Percentiles rank a stretch among this genome's conserved stretches.
phyloP scores from a whole-genome alignment of 495 filamentous ascomycete species.

The Lichina pygmaea region DNA sequence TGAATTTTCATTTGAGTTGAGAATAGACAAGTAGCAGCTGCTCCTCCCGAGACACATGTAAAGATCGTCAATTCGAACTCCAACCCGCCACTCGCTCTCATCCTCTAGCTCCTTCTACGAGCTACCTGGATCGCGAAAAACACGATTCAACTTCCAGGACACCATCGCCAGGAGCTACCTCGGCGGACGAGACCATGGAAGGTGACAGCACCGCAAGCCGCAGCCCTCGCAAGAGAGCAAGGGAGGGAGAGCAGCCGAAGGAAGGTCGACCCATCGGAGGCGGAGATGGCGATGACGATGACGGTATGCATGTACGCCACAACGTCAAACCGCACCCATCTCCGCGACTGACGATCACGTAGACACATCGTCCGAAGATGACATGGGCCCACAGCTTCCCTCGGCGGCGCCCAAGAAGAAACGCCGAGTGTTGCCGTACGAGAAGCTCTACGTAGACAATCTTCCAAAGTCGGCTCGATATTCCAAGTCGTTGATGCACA shows the following conservation, averaged over 20 bases:
- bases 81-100: too few species aligned
- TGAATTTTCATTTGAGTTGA: too few species aligned
- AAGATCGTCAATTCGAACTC: too few species aligned
- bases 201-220: neutral
- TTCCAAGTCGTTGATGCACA: conserved; percentile 95
- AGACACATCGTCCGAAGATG: conserved; percentile 85
- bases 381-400: conserved; percentile 76
- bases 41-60: too few species aligned
- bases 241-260: neutral
- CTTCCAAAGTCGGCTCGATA: conserved; percentile 64
- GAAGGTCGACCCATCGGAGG: neutral
- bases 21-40: too few species aligned
- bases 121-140: too few species aligned
- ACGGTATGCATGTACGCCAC: neutral
- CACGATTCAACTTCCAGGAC: too few species aligned
- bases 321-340: conserved; percentile 89
- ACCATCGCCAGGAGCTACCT: too few species aligned
- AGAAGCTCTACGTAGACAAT: conserved; percentile 80
- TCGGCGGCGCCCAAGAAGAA: conserved; percentile 64
- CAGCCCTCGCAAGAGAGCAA: neutral
- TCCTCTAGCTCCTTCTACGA: too few species aligned
- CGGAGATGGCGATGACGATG: neutral
- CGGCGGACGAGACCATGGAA: neutral
- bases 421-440: conserved; percentile 67
- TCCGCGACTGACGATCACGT: conserved; percentile 45